Base-by-base conservation (phyloP, 2,329 filamentous ascomycete species). In the Fusarium sp. region DNA sequence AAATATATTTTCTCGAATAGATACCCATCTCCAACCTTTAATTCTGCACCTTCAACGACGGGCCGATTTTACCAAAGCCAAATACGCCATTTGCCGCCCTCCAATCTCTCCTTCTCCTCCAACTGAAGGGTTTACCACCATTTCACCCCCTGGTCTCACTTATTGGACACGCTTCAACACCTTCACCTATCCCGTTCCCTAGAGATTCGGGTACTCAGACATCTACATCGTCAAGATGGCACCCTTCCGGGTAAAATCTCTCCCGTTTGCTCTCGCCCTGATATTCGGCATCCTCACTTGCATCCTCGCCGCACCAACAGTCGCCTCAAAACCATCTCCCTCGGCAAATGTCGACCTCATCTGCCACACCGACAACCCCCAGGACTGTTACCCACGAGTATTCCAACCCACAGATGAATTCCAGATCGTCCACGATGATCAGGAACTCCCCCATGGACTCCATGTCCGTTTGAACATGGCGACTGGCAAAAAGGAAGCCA, bases 391-490 rank as follows among this genome's bases (percentile, higher is more conserved):
- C 74, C 91, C 91, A 2, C 87, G 86, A 57, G 71, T 91, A 2
- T 94, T 94, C 70, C 85, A 88, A 65, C 85, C 92, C 1, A 93
- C 91, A 1, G 83, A 91, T 57, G 87, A 92, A 66, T 94, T 93
- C 73, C 91, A 92, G 79, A 78, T 82, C 9, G 86, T 94, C 45
- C 89, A 86, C 69, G 86, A 90, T 38, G 92, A 92, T 74, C 92
- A 94, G 80, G 88, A 92, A 40, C 79, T 94, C 5, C 91, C 92
- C 1, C 82, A 86, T 0, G 92, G 92, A 7, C 86, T 94, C 6
- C 92, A 94, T 79, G 87, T 93, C 61, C 88, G 91, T 42, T 82
- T 94, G 64, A 89, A 94, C 78, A 86, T 94, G 56, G 86, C 86
- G 74, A 91, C 91, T 0, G 91, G 92, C 25, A 76, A 86, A 74